Base-by-base conservation (phyloP, 257 asterid genomes). In the Paraleonurus japonicus region DNA sequence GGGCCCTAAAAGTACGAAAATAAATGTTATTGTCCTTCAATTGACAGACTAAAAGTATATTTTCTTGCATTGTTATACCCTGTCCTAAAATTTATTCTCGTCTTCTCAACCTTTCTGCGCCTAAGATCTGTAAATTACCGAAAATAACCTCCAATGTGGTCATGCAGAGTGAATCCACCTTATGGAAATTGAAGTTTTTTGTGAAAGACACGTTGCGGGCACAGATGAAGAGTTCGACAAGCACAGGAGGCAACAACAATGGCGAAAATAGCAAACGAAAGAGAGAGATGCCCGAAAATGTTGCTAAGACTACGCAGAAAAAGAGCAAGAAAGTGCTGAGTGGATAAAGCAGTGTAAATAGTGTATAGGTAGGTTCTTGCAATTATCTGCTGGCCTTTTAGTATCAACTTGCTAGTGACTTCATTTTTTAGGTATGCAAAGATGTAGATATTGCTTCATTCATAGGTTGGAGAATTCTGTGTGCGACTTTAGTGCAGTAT, bases 101-200 rank as follows among this genome's bases (percentile, higher is more conserved):
- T 30, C 33, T 32, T 23, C 13, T n/a, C 66, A 60, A 39, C 43
- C 43, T 37, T 70, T 9, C 30, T 17, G 13, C 7, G 3, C 10
- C 4, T 15, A 69, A 53, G 53, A 61, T 26, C 70, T 19, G 1
- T 3, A 6, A 20, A 6, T 47, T 17, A 61, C 35, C 4, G 15
- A 17, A 64, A 73, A 16, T 54, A 32, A 45, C 23, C 13, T 45
- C 16, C 13, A 8, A 61, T 26, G 4, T 50, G 26, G 1, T 23
- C 37, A 17, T 4, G 88, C 95, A 92, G 98, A 90, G 90, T 13
- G 92, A 54, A 54, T 22, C 61, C 16, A 54, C 61, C n/a, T 76
- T 92, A 77, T 92, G 97, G 96, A 90, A 81, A 76, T 77, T 92
- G 84, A 90, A 86, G 72, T 80, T 88, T 70, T 92, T 90, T 67